A percentile compares a stretch with the other conserved stretches of the same genome.
Evolutionary conservation across 129 eudicot species (phyloP).

Genomic region (sunflower (Helianthus annuus)): HanXRQr2.0-SUNRISE NC_035439.2:116310069-116310568

Average conservation of each 20-base stretch:
- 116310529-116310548: constrained; percentile 90
- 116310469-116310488: constrained; percentile 66
- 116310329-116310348: constrained; percentile 61
- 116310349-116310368: constrained; percentile 43
- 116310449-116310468: constrained; percentile 39
- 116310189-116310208: constrained; percentile 74
- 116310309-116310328: not conserved
- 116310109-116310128: constrained; percentile 86
- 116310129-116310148: constrained; percentile 85
- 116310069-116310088: constrained; percentile 26
- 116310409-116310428: constrained; percentile 27
- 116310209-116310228: constrained; percentile 71
- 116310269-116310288: not conserved
- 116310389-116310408: constrained; percentile 61
- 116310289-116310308: not conserved
- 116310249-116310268: not conserved
- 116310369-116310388: constrained; percentile 85
- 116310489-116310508: constrained; percentile 12
- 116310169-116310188: constrained; percentile 84
- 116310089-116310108: constrained; percentile 88
- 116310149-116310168: constrained; percentile 83
- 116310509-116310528: constrained; percentile 61
- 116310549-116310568: constrained; percentile 92
- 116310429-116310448: constrained; percentile 28
- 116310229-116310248: constrained; percentile 80